These are phyloP conservation scores for Paramecium primaurelia DNA, from an alignment of 73 alveolate genomes.

Conservation along the genomic window DNA sequence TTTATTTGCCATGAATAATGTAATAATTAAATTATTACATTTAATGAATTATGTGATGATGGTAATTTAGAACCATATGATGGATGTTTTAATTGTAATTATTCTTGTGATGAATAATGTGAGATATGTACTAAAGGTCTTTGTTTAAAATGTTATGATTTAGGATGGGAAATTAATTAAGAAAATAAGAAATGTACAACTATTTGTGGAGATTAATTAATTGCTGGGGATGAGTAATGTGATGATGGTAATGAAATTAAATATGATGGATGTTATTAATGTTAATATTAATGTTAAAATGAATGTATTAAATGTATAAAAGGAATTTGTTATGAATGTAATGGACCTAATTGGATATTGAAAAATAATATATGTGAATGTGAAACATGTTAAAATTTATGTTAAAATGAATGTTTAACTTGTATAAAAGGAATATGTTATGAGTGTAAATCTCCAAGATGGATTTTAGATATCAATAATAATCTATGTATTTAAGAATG, in stretches of 20 bases:
- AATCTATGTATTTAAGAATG: not conserved
- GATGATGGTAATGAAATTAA: not conserved
- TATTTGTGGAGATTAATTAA: not conserved
- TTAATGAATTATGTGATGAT: slow-evolving; percentile 10
- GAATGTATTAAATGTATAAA: not conserved
- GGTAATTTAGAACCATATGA: not conserved
- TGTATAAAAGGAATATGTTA: not conserved
- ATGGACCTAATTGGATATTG: not conserved
- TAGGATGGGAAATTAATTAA: not conserved
- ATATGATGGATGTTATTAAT: not conserved
- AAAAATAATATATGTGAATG: not conserved
- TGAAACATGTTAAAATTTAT: not conserved
- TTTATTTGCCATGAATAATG: not conserved
- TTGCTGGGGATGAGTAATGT: not conserved
- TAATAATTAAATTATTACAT: not conserved
- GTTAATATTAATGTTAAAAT: not conserved
- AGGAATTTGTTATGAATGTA: not conserved
- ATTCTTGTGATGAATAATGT: not conserved
- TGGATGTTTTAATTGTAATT: not conserved
- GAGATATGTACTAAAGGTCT: not conserved
- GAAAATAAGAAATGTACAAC: not conserved
- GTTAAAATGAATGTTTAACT: not conserved
- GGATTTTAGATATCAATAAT: not conserved
- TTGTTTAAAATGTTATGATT: not conserved
- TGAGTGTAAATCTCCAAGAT: not conserved